These are phyloP conservation scores for Blastocystis sp. DNA, from an alignment of 352 stramenopile genomes.

Conservation along the genomic window DNA sequence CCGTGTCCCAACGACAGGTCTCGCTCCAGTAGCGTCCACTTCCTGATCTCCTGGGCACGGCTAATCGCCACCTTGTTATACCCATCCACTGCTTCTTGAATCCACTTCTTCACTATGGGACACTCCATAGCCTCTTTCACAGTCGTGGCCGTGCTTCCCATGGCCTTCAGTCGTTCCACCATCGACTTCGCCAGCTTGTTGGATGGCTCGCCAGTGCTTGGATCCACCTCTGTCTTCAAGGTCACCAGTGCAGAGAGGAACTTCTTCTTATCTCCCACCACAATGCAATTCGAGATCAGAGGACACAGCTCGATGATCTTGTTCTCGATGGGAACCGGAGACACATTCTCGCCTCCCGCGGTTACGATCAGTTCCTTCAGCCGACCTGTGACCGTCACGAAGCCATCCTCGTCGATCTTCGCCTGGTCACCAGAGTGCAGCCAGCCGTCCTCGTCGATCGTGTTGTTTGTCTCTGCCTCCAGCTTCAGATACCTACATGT, in stretches of 20 bases:
- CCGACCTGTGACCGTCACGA: slow-evolving; percentile 86
- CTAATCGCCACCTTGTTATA: slow-evolving; percentile 65
- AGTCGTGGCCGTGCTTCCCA: slow-evolving; percentile 72
- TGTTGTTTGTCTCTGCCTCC: slow-evolving; percentile 71
- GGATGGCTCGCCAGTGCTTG: slow-evolving; percentile 72
- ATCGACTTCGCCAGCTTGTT: slow-evolving; percentile 68
- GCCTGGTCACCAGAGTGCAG: slow-evolving; percentile 86
- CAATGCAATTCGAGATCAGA: slow-evolving; percentile 81
- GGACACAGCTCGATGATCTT: slow-evolving; percentile 80
- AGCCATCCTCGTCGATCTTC: slow-evolving; percentile 75
- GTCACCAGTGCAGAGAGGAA: slow-evolving; percentile 82
- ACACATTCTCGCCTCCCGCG: slow-evolving; percentile 86
- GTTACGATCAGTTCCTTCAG: slow-evolving; percentile 92
- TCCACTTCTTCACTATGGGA: slow-evolving; percentile 73
- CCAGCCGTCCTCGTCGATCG: slow-evolving; percentile 86
- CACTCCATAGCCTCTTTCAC: slow-evolving; percentile 72
- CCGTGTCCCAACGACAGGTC: slow-evolving; percentile 82
- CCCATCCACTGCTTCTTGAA: slow-evolving; percentile 71
- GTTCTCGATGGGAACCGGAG: slow-evolving; percentile 84
- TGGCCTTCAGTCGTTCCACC: slow-evolving; percentile 64
- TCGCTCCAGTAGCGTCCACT: slow-evolving; percentile 77
- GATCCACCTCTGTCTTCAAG: slow-evolving; percentile 70
- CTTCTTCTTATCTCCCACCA: slow-evolving; percentile 84
- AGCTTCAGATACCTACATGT: slow-evolving; percentile 64
- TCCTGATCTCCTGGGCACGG: slow-evolving; percentile 70